Conservation (phyloP, 108 stramenopile genomes). For the Asterionellopsis glacialis region DNA sequence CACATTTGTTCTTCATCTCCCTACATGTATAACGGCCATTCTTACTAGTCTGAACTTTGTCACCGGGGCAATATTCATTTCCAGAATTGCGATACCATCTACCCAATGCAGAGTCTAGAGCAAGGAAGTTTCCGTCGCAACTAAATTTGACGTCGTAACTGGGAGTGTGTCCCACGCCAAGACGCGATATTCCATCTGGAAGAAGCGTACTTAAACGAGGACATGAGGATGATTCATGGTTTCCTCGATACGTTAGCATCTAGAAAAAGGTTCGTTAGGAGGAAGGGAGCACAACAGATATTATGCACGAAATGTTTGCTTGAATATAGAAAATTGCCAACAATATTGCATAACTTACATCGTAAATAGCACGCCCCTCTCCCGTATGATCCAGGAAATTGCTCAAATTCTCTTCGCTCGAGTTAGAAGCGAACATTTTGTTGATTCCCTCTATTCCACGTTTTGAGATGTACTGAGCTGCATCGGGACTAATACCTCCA, state of each 20-base stretch:
- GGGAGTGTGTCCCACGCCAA: conserved; percentile 62
- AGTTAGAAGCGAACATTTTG: conserved; percentile 24
- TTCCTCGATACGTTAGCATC: conserved; percentile 54
- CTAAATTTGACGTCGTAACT: conserved; percentile 26
- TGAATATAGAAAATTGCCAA: no score
- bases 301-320: no score
- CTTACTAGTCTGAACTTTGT: not conserved
- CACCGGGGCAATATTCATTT: conserved; percentile 54
- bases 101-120: conserved; percentile 56
- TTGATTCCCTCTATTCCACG: conserved; percentile 34
- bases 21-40: not conserved
- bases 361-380: conserved; percentile 1
- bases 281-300: no score
- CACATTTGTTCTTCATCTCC: not conserved
- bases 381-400: conserved; percentile 29
- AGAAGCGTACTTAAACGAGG: conserved; percentile 18
- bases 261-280: not conserved
- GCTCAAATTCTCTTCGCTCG: conserved; percentile 24
- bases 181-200: conserved; percentile 24
- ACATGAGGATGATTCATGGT: conserved; percentile 35
- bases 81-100: conserved; percentile 51
- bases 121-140: conserved; percentile 43
- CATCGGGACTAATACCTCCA: conserved; percentile 36
- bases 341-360: not conserved
- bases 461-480: conserved; percentile 11